phyloP scores from a whole-genome alignment of 1,284 basidiomycete species.

The Volvariella surrecta region DNA sequence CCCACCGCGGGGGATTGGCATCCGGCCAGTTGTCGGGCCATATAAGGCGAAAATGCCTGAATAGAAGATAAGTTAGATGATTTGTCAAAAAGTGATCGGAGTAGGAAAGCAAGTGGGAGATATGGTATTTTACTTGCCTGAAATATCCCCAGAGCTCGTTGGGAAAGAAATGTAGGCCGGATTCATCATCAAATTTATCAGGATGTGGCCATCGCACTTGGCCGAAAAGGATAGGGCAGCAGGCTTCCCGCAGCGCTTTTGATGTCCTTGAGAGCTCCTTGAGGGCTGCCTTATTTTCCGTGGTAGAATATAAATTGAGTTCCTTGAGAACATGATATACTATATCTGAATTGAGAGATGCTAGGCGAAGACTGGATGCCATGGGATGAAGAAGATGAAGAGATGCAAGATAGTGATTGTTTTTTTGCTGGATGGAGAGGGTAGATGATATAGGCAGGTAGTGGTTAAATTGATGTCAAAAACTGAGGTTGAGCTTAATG shows the following conservation, averaged over 20 bases:
- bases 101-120: not conserved
- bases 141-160: conserved; percentile 24
- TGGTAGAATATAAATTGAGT: conserved; percentile 1
- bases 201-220: conserved; percentile 28
- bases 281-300: conserved; percentile 12
- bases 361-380: not conserved
- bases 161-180: conserved; percentile 27
- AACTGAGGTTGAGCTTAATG: no score
- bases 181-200: conserved; percentile 21
- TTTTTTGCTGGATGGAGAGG: not conserved
- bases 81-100: not conserved
- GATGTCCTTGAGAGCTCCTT: conserved; percentile 15
- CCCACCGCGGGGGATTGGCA: conserved; percentile 25
- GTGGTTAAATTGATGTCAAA: no score
- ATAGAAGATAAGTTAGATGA: conserved; percentile 1
- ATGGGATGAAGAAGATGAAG: not conserved
- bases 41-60: conserved; percentile 23
- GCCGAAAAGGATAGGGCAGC: conserved; percentile 24
- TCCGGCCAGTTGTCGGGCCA: conserved; percentile 36
- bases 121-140: conserved; percentile 16
- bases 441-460: no score
- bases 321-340: not conserved
- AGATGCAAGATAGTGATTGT: not conserved
- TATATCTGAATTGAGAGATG: conserved; percentile 3
- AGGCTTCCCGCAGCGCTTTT: conserved; percentile 16